Evolutionary conservation across 192 early-diverging fungal genomes (phyloP), one percentile per base, ranked within the genome.

Genomic region (Backusella tuberculispora): DNA sequence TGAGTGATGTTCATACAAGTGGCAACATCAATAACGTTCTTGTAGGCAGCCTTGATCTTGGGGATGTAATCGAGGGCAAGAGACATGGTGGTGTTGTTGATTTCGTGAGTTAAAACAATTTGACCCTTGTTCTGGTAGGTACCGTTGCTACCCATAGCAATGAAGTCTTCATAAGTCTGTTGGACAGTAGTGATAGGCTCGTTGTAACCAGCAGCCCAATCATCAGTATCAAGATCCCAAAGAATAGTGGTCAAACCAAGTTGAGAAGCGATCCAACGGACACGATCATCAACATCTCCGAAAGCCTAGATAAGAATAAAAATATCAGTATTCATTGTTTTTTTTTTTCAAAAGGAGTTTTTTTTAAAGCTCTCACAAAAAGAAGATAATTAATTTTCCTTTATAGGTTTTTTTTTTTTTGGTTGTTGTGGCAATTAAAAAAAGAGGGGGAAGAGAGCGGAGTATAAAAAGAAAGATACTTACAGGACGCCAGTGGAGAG

Each of bases 141-240:
- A 66, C 79, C 79, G 29, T 81, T 73, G 40, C 43, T 65, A 41
- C 79, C 79, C 75, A 74, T 76, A 1, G 21, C n/a, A 13, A 81
- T 69, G 38, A 74, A 81, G 38, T 74, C 47, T 26, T 81, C 67
- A n/a, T 81, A 81, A 24, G 70, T 74, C n/a, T 72, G 15, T 43
- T 77, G 71, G 47, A 81, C 79, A 29, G 45, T 46, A n/a, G 64
- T 13, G 6, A 71, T 6, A 40, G 79, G 42, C 14, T 72, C 68
- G 9, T 67, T 45, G 40, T 12, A 46, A 66, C 69, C 77, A 66
- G 80, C 80, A 66, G 66, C 66, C 78, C 84, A 86, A 66, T 88
- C 87, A 77, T 85, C 76, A 38, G 85, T 87, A 69, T 88, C 87
- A 69, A 84, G 81, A 42, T 81, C 81, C 87, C 87, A 88, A 29